Evolutionary conservation across 768 basidiomycete species (phyloP).

Genomic region (Mycena chlorophos): DNA sequence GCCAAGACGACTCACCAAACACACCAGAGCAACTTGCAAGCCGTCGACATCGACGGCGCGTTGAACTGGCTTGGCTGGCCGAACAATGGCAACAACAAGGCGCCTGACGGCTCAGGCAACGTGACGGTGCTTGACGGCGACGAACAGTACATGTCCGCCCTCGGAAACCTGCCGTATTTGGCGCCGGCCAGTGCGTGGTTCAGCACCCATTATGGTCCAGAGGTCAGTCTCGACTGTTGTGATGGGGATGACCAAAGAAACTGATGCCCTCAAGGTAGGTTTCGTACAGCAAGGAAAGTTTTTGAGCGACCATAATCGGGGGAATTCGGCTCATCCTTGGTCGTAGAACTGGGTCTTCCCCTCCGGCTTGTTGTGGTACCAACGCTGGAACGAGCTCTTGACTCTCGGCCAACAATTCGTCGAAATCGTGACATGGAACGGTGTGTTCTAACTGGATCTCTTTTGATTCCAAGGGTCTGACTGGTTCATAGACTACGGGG

Average conservation of each 20-base stretch:
- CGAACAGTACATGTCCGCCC: slow-evolving; percentile 6
- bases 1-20: neutral
- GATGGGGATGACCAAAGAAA: no score
- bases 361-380: neutral
- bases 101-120: neutral
- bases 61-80: slow-evolving; percentile 22
- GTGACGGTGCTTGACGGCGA: slow-evolving; percentile 17
- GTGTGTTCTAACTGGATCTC: slow-evolving; percentile 24
- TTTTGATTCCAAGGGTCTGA: neutral
- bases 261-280: no score
- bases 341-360: slow-evolving; percentile 24
- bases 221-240: no score
- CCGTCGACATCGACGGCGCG: slow-evolving; percentile 13
- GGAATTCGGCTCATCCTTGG: no score
- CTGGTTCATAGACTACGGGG: slow-evolving; percentile 22
- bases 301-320: no score
- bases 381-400: slow-evolving; percentile 19
- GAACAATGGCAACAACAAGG: slow-evolving; percentile 22
- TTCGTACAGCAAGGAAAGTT: no score
- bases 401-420: slow-evolving; percentile 6
- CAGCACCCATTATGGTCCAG: slow-evolving; percentile 23
- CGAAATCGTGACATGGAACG: slow-evolving; percentile 43
- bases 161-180: slow-evolving; percentile 21
- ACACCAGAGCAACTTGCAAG: slow-evolving; percentile 13
- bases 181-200: slow-evolving; percentile 50